These are phyloP conservation scores for Vitis hybrid DNA, from an alignment of 177 flowering plant genomes.

Conservation along the genomic window DNA sequence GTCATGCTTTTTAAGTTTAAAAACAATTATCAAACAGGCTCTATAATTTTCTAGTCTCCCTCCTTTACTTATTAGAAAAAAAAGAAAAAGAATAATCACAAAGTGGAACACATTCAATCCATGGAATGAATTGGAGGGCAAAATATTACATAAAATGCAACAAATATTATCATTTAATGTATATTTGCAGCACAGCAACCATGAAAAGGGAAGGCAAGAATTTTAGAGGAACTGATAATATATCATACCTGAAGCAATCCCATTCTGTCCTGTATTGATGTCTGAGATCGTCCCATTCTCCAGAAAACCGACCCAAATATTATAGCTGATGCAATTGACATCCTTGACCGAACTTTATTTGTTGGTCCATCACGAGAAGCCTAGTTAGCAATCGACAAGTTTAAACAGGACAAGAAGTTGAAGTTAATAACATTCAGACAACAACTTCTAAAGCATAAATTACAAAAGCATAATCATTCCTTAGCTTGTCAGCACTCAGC, in stretches of 20 bases:
- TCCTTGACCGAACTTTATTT: slow-evolving; percentile 90
- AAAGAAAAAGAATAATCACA: too few relatives aligned
- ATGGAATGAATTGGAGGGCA: neutral
- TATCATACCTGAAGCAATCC: slow-evolving; percentile 91
- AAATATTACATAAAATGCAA: neutral
- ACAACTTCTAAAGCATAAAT: neutral
- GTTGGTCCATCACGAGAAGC: slow-evolving; percentile 99
- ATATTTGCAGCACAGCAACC: slow-evolving; percentile 3
- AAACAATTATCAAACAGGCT: too few relatives aligned
- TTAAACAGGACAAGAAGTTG: neutral
- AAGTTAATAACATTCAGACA: neutral
- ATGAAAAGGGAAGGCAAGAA: neutral
- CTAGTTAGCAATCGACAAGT: slow-evolving; percentile 30
- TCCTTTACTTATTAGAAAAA: too few relatives aligned
- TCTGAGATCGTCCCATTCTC: slow-evolving; percentile 96
- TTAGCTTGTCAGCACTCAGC: neutral
- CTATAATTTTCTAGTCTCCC: too few relatives aligned
- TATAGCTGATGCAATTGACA: slow-evolving; percentile 96
- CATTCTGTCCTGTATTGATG: slow-evolving; percentile 97
- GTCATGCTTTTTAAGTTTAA: neutral
- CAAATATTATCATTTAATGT: neutral
- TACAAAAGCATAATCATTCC: neutral
- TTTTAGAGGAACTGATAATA: slow-evolving; percentile 2
- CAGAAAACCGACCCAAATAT: slow-evolving; percentile 99
- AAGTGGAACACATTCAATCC: neutral